phyloP scores from a whole-genome alignment of 768 basidiomycete species.

The Leucocoprinus birnbaumii region DNA sequence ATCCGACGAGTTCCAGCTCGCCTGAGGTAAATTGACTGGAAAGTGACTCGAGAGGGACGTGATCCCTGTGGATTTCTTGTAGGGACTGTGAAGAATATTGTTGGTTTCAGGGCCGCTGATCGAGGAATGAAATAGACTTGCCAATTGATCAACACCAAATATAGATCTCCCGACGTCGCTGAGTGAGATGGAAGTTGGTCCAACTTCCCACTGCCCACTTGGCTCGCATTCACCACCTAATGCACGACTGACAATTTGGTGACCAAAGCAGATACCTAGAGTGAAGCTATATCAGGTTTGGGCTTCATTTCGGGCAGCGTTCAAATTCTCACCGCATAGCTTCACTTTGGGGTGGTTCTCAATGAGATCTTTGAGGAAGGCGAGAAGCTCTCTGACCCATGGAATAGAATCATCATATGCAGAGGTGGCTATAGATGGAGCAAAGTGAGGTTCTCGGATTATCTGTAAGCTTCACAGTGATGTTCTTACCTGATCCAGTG shows the following conservation, averaged over 20 bases:
- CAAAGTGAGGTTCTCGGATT: not conserved
- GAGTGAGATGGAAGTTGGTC: constrained; percentile 65
- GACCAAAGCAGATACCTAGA: constrained; percentile 88
- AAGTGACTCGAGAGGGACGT: constrained; percentile 53
- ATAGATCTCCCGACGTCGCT: constrained; percentile 67
- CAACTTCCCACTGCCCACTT: constrained; percentile 84
- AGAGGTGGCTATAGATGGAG: constrained; percentile 49
- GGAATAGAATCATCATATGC: constrained; percentile 68
- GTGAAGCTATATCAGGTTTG: not conserved
- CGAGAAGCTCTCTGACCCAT: constrained; percentile 74
- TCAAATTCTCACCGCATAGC: constrained; percentile 58
- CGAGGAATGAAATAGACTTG: constrained; percentile 14
- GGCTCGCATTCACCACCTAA: constrained; percentile 67
- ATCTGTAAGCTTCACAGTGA: not conserved
- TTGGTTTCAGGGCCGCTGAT: not conserved
- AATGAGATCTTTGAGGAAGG: constrained; percentile 51
- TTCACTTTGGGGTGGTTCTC: constrained; percentile 55
- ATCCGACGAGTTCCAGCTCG: constrained; percentile 59
- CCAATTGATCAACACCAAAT: constrained; percentile 48
- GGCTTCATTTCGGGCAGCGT: constrained; percentile 1
- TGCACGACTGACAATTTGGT: constrained; percentile 72
- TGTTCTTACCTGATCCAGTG: constrained; percentile 70
- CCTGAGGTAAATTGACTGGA: constrained; percentile 29
- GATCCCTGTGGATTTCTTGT: constrained; percentile 88
- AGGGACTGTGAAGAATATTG: constrained; percentile 46